A percentile compares a stretch with the other conserved stretches of the same genome.
phyloP scores from a whole-genome alignment of 495 filamentous ascomycete genomes.

The Polyplosphaeria fusca region DNA sequence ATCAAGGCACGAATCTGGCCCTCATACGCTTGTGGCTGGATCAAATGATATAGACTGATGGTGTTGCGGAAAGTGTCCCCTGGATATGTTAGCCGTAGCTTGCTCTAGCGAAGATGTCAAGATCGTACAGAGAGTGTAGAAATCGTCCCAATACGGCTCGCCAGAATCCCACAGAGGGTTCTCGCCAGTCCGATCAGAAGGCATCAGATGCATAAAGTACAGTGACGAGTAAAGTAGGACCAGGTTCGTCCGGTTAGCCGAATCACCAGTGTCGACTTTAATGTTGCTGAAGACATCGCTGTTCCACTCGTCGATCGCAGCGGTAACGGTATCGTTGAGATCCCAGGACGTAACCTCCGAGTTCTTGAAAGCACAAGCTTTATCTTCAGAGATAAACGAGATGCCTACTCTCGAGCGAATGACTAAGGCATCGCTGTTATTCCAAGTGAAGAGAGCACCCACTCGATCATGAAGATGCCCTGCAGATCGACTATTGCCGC shows the following conservation, averaged over 20 bases:
- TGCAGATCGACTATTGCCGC: constrained; percentile 20
- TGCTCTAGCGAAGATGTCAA: no score
- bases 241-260: constrained; percentile 32
- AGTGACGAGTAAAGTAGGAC: constrained; percentile 36
- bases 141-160: constrained; percentile 37
- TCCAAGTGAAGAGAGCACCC: constrained; percentile 36
- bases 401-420: constrained; percentile 35
- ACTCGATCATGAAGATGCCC: constrained; percentile 31
- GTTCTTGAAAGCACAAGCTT: constrained; percentile 35
- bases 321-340: constrained; percentile 31
- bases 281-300: constrained; percentile 37
- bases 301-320: constrained; percentile 34
- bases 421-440: constrained; percentile 3
- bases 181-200: constrained; percentile 36
- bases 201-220: constrained; percentile 39
- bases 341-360: constrained; percentile 32
- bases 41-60: constrained; percentile 32
- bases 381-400: constrained; percentile 34
- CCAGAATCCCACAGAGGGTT: constrained; percentile 36
- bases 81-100: not conserved
- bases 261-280: constrained; percentile 19
- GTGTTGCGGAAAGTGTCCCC: constrained; percentile 40
- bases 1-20: constrained; percentile 32
- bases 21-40: constrained; percentile 32
- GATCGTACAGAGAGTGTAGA: constrained; percentile 32